Evolutionary conservation across 2,329 filamentous ascomycete species (phyloP).

Genomic region (Bipolaris gigantea): DNA sequence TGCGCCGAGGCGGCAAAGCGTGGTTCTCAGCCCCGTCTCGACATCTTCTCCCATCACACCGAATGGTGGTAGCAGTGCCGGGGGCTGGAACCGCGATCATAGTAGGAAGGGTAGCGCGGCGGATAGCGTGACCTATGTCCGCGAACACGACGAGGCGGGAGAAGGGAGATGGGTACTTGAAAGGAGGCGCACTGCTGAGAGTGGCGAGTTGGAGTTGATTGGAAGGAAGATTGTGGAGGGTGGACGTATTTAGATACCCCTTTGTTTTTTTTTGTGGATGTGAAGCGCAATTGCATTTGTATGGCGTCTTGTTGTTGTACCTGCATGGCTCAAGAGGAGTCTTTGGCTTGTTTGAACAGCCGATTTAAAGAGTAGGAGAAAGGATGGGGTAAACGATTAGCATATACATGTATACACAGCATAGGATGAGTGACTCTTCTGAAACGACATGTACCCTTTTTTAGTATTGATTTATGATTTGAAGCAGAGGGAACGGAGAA

Average conservation of each 20-base stretch:
- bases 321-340: too few relatives aligned
- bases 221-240: constrained; percentile 66
- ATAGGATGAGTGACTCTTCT: too few relatives aligned
- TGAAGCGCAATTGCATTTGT: background rate
- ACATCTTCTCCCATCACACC: constrained; percentile 40
- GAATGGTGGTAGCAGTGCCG: constrained; percentile 16
- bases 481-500: too few relatives aligned
- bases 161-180: constrained; percentile 69
- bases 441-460: too few relatives aligned
- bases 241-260: constrained; percentile 43
- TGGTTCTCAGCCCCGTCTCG: constrained; percentile 39
- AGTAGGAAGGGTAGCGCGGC: constrained; percentile 53
- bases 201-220: constrained; percentile 66
- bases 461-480: too few relatives aligned
- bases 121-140: constrained; percentile 70
- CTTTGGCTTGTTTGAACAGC: too few relatives aligned
- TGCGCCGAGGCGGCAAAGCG: constrained; percentile 31
- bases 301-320: too few relatives aligned
- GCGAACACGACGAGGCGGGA: constrained; percentile 62
- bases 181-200: constrained; percentile 65
- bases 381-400: too few relatives aligned
- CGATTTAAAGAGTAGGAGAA: too few relatives aligned
- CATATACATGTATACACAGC: too few relatives aligned
- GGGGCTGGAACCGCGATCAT: constrained; percentile 37
- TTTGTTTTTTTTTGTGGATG: background rate